Base-by-base conservation (phyloP, 2,329 filamentous ascomycete species). In the Cladosporium cucumerinum region DNA sequence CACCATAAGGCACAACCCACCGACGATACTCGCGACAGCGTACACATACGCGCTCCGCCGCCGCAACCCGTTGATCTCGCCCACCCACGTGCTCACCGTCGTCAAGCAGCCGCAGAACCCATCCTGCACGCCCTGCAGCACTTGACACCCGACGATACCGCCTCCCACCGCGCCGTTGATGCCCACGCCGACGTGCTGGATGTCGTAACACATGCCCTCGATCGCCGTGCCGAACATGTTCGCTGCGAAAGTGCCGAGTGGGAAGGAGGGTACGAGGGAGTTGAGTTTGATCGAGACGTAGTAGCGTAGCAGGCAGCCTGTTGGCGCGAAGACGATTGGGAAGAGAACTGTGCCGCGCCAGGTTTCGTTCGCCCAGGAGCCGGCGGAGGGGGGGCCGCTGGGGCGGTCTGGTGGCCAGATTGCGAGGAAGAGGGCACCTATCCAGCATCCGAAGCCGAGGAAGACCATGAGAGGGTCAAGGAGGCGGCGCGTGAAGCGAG, bases 261-360 rank as follows among this genome's bases (percentile, higher is more conserved):
- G 94, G 69, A 97, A 97, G 0, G 83, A 79, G 0, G 86, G 76
- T 0, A 87, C 70, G 23, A 86, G 81, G 0, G 84, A 80, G 71
- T 97, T 97, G n/a, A 97, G 83, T 26, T 81, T 76, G 7, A 90
- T 74, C 0, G 90, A 90, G 1, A 85, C 77, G 74, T 92, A 93
- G 79, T 91, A 96, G 3, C 94, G 86, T 0, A 84, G 74, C 0
- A 97, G 78, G 69, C 90, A 93, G 0, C 94, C 94, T 0, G 92
- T 69, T 0, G 94, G 94, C 0, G 92, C 90, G 71, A 97, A 95
- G 2, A 93, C 87, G 28, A 95, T 81, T 0, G 92, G 85, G 71
- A 97, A 94, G 0, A 91, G 79, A 0, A 86, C 89, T 55, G 88
- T 80, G 1, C 90, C 89, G 46, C 93, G 90, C 93, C 93, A 97